Evolutionary conservation across 768 basidiomycete species (phyloP), one percentile per base, ranked within the genome.

Genomic region (Russula abietina): DNA sequence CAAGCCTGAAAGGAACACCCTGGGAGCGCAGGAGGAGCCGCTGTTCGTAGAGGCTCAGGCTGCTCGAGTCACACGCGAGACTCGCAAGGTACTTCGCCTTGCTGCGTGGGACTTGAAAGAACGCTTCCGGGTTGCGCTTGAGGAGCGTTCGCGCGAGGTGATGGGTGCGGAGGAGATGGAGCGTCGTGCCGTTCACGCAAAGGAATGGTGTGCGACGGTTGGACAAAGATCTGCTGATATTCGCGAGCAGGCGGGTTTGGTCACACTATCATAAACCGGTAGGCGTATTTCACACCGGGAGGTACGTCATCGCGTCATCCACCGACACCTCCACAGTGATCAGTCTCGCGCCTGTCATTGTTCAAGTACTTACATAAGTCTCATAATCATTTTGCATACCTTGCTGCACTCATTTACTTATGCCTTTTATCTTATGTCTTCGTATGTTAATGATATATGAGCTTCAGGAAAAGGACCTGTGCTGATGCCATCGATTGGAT

Each of bases 101-200:
- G 95, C 91, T 22, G 86, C 89, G 24, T 98, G 92, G 92, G 95
- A 98, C 73, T 71, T 95, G 64, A 82, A 82, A 68, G 89, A 91
- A 74, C 81, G 88, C 48, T 96, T 93, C 79, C 80, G 84, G 60
- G 77, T 75, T 3, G 88, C 91, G 19, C 82, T 93, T 79, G 93
- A 98, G 68, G 86, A 89, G 71, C 77, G 85, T 49, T 81, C 79
- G 41, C 82, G 81, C 70, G 92, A 95, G 71, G 93, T 96, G 17
- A 80, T 80, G 69, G 79, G 77, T 54, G 85, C 86, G 50, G 92
- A 94, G 76, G 88, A 88, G 70, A 78, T 80, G 55, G 89, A 90
- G 78, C 83, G 74, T 75, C 81, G 80, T 73, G 86, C 92, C 26
- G 69, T 69, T 67, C 83, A 76, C 68, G 96, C 97, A 43, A 77